A percentile compares a stretch with the other conserved stretches of the same genome.
Conservation (phyloP, 2,329 filamentous ascomycete species). For the Verticillium isaacii region DNA sequence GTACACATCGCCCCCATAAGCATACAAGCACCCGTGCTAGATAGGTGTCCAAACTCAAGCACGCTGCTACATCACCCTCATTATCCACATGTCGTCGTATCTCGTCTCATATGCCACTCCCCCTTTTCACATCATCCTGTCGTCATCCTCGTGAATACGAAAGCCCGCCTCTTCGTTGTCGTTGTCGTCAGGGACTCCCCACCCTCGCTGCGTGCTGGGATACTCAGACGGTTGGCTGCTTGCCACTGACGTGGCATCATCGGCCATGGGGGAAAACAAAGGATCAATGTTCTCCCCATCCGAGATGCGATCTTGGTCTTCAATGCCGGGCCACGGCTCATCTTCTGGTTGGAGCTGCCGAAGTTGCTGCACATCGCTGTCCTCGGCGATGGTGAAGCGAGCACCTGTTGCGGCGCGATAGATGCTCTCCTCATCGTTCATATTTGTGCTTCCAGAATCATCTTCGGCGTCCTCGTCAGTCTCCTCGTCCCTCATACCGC, state of each 20-base stretch:
- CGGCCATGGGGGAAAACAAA: conserved; percentile 16
- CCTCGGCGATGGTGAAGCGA: conserved; percentile 8
- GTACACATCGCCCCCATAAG: neutral
- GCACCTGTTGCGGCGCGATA: neutral
- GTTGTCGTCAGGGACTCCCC: conserved; percentile 23
- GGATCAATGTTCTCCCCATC: conserved; percentile 51
- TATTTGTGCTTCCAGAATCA: conserved; percentile 20
- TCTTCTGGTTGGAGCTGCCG: conserved; percentile 43
- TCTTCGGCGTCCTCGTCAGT: conserved; percentile 20
- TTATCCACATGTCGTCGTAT: neutral
- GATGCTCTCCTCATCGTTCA: conserved; percentile 20
- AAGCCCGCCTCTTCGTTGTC: conserved; percentile 20
- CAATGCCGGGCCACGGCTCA: conserved; percentile 52
- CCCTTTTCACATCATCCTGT: conserved; percentile 7
- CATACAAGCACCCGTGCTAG: neutral
- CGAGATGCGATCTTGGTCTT: conserved; percentile 39
- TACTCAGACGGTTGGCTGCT: conserved; percentile 55
- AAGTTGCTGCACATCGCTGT: conserved; percentile 26
- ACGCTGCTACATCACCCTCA: neutral
- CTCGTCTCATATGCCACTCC: neutral
- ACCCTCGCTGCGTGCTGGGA: conserved; percentile 43
- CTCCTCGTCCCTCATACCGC: conserved; percentile 7
- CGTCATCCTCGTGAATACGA: conserved; percentile 34
- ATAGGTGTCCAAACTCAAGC: neutral
- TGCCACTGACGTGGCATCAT: conserved; percentile 24